Evolutionary conservation across 495 filamentous ascomycete species (phyloP).

Genomic region (Penicillium mononematosum): DNA sequence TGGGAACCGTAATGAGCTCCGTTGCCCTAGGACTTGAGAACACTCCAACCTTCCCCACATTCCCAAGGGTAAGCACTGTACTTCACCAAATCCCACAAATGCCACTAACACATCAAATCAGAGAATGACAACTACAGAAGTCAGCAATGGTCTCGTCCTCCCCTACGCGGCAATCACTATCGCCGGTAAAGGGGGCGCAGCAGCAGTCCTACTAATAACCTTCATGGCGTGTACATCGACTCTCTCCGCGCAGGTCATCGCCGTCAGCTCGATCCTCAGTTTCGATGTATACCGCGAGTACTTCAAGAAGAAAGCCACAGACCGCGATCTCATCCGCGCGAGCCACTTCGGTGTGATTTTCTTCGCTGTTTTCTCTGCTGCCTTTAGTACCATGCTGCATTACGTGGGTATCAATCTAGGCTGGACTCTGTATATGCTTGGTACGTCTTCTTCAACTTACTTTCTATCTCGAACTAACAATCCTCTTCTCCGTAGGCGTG

Average conservation of each 20-base stretch:
- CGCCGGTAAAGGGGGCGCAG: constrained; percentile 44
- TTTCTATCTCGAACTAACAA: background rate
- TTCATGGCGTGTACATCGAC: constrained; percentile 50
- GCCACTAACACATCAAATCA: constrained; percentile 8
- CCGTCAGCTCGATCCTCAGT: constrained; percentile 42
- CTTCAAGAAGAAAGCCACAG: constrained; percentile 42
- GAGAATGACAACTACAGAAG: constrained; percentile 41
- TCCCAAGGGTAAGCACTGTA: constrained; percentile 33
- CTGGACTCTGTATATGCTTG: constrained; percentile 43
- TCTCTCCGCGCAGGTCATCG: constrained; percentile 44
- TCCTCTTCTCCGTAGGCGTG: constrained; percentile 23
- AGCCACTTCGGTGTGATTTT: constrained; percentile 47
- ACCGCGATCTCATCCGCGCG: constrained; percentile 36
- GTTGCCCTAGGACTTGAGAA: constrained; percentile 42
- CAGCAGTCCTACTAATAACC: constrained; percentile 39
- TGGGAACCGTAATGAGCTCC: constrained; percentile 45
- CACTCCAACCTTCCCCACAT: constrained; percentile 43
- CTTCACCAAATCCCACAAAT: background rate
- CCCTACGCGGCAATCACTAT: constrained; percentile 45
- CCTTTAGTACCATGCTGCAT: constrained; percentile 38
- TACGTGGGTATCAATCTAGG: constrained; percentile 39
- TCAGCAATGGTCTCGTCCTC: constrained; percentile 39
- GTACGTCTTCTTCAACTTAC: constrained; percentile 16
- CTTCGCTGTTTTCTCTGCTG: constrained; percentile 42
- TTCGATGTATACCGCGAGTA: constrained; percentile 48